Base-by-base conservation (phyloP, 202 grass and related monocot species). In the Bolboschoenoplectus hybrid region DNA sequence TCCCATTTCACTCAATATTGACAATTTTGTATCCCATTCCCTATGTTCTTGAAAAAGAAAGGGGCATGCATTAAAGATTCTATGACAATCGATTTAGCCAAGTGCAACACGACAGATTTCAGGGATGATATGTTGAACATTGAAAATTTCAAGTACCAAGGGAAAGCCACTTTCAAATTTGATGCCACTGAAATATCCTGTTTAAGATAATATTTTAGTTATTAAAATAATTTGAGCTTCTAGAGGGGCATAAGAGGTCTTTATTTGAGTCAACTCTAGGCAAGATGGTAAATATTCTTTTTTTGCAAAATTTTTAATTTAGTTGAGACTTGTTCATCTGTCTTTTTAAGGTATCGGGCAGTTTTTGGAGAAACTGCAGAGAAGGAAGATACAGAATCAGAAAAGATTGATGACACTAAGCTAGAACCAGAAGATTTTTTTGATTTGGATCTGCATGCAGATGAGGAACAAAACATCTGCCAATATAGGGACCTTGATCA, bases 331-430 rank as follows among this genome's bases (percentile, higher is more conserved):
- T 63, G 6, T 82, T 45, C 71, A 56, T 46, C 4, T 85, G 51
- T 55, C 68, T 39, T 10, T 32, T 86, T 85, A 86, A 98, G 97
- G 88, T 98, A 96, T 74, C 92, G 86, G 87, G 92, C 93, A 3
- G 92, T 98, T 85, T 98, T 98, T 5, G 97, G 93, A 60, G 84
- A 82, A n/a, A 44, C 87, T 68, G 56, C 87, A n/a, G 86, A 88
- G 52, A 81, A 75, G 45, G 90, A 92, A 86, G 74, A 88, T 47
- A 77, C 64, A 32, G 87, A 86, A 6, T 85, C 91, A 52, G 81
- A 75, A 49, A 86, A 94, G 56, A 65, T 83, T 13, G 82, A 85
- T 89, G 69, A 71, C 41, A 49, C 61, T 84, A 89, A 83, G 81
- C 73, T 87, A 78, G 49, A 77, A 62, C 19, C 81, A 52, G 86